These are phyloP conservation scores for Boletus speciosus DNA, from an alignment of 768 basidiomycete species.

Conservation along the genomic window DNA sequence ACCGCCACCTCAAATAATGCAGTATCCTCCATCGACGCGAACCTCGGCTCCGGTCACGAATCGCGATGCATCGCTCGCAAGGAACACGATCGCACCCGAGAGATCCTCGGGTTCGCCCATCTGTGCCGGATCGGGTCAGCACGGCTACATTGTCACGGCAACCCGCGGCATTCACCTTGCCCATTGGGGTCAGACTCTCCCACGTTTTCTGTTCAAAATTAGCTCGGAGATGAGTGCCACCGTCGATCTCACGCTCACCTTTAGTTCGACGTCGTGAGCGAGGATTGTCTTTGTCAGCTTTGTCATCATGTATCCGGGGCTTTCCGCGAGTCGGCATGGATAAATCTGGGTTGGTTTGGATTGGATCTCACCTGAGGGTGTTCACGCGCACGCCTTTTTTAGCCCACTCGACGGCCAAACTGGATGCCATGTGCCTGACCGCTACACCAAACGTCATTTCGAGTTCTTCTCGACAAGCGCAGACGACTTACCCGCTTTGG, in stretches of 20 bases:
- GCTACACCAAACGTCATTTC: conserved; percentile 40
- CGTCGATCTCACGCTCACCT: conserved; percentile 41
- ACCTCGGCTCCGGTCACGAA: conserved; percentile 89
- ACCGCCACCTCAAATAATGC: conserved; percentile 43
- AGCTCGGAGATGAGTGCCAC: not conserved
- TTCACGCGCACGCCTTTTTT: conserved; percentile 86
- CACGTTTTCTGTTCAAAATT: conserved; percentile 59
- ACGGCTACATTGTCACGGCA: no score
- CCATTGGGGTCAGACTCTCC: conserved; percentile 85
- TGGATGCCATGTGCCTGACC: conserved; percentile 91
- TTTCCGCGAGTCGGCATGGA: conserved; percentile 26
- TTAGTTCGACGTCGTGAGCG: conserved; percentile 68
- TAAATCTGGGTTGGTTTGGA: not conserved
- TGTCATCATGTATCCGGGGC: conserved; percentile 94
- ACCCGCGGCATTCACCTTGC: conserved; percentile 48
- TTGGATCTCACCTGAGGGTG: conserved; percentile 52
- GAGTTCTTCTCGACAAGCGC: not conserved
- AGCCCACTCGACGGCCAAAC: conserved; percentile 95
- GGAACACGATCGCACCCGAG: conserved; percentile 84
- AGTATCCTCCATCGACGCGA: conserved; percentile 89
- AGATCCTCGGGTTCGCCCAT: conserved; percentile 94
- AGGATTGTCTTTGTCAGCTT: conserved; percentile 84
- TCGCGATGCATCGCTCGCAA: conserved; percentile 84
- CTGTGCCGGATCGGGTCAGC: conserved; percentile 38
- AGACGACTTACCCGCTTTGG: conserved; percentile 69